Percentiles rank a stretch among this genome's conserved stretches.
Conservation (phyloP, 768 basidiomycete species). For the Chalciporus chontae region DNA sequence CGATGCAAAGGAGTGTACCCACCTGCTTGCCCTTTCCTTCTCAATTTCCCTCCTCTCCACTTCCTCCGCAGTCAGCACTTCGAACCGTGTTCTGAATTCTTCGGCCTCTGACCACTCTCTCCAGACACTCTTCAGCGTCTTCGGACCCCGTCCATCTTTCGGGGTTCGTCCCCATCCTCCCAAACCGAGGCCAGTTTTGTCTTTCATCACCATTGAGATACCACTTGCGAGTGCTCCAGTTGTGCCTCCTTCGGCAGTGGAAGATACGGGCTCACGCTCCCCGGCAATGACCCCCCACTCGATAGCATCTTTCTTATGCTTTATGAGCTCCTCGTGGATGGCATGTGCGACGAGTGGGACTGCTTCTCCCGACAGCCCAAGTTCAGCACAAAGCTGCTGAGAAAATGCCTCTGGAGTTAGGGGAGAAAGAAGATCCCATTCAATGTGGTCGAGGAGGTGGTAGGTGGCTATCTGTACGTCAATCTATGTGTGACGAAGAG, state of each 20-base stretch:
- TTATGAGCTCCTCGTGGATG: conserved; percentile 90
- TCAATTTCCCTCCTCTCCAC: conserved; percentile 88
- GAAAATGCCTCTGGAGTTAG: conserved; percentile 89
- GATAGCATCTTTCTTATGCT: conserved; percentile 92
- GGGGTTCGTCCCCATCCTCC: conserved; percentile 73
- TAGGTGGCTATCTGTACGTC: conserved; percentile 94
- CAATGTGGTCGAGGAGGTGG: conserved; percentile 92
- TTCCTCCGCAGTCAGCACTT: conserved; percentile 86
- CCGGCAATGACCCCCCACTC: conserved; percentile 88
- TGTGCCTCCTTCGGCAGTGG: conserved; percentile 15
- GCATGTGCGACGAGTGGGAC: conserved; percentile 88
- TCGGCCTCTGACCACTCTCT: conserved; percentile 91
- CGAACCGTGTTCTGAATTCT: conserved; percentile 85
- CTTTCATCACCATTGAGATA: conserved; percentile 62
- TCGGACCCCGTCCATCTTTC: conserved; percentile 78
- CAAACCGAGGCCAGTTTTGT: conserved; percentile 78
- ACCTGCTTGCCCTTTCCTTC: conserved; percentile 76
- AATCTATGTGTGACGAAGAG: conserved; percentile 51
- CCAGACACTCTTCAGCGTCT: conserved; percentile 85
- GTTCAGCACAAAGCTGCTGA: conserved; percentile 71
- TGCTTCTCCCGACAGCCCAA: conserved; percentile 87
- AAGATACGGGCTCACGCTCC: conserved; percentile 36
- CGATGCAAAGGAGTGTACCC: conserved; percentile 17
- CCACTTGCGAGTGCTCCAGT: conserved; percentile 13
- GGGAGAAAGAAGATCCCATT: conserved; percentile 96